Evolutionary conservation across 148 eudicot genomes (phyloP), one percentile per base, ranked within the genome.

Genomic region (Chenopodium berlandieri): DNA sequence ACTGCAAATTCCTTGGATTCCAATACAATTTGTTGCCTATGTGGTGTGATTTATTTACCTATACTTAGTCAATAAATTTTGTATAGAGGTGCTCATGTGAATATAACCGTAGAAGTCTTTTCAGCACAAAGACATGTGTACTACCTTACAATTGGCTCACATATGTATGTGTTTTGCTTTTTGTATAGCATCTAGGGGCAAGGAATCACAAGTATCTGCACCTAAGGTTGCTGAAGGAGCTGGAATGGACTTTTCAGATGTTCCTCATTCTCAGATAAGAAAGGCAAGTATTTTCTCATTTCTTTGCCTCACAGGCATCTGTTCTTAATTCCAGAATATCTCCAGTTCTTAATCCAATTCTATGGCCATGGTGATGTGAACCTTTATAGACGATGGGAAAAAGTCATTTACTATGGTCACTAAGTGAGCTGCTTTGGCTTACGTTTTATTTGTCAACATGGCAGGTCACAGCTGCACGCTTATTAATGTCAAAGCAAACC

Each of bases 391-490:
- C 4, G 12, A 23, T 70, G 76, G 30, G 54, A 13, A 3, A n/a
- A 46, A 71, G 34, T 32, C 47, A 23, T 56, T 50, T 62, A 16
- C 16, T 23, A n/a, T 65, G 46, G 19, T 64, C 1, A n/a, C 73
- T 65, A 30, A 58, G 32, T 77, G 30, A 25, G 80, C 47, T 76
- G 25, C 69, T 68, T 81, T 63, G 75, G 72, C 67, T 84, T 25
- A 79, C 46, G 16, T 65, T 81, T 19, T 69, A 56, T 70, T 63
- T 71, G 65, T 76, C 17, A 75, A 83, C 75, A 78, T 73, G 23
- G 67, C 91, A 93, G 97, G 81, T 94, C 86, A 94, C 98, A 69
- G 98, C 98, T 85, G 87, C 96, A 72, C 89, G 96, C 75, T 88
- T 94, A 73, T 83, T 94, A 72, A 75, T 89, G 71, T 94, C 98